Evolutionary conservation across 495 filamentous ascomycete genomes (phyloP), one percentile per base, ranked within the genome.

Genomic region (Aspergillus conjunctus): DNA sequence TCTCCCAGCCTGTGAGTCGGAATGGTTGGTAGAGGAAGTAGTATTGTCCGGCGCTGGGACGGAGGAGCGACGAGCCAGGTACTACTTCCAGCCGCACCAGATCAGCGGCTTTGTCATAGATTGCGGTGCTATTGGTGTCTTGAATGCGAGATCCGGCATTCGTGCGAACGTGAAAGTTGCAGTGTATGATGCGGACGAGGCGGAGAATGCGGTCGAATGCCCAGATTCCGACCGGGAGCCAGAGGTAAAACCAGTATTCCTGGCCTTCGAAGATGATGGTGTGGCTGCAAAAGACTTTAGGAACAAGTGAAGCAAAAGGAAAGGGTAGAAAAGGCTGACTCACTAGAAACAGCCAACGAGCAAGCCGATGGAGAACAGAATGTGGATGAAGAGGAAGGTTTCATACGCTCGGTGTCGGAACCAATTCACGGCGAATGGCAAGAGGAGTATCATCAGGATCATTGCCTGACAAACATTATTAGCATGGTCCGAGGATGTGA

Each of bases 11-110:
- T 12, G 70, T 74, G 11, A 77, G 67, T 6, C 75, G 71, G 51
- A 77, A 73, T 0, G 81, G 81, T 21, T 82, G 74, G 52, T 86
- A 85, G 4, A 87, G 53, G 52, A 80, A 87, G 66, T 81, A 87
- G 66, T 85, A 83, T n/a, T 76, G 74, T 1, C 83, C 82, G 0
- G 83, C 77, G 15, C 66, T 69, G 17, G 78, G 79, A 9, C 64
- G 66, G 4, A 81, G 65, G 0, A 68, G 56, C 20, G 58, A 60
- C 9, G 69, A 67, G 0, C 68, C 73, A 0, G 69, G 74, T 1
- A 73, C 70, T 0, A 84, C 69, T 17, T 78, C 76, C 7, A 86
- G 59, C 5, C 79, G 74, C 33, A 87, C 71, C 2, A 86, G 76
- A 58, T 85, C 73, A 17, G 79, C 73, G n/a, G 64, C 69, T 45